phyloP scores from a whole-genome alignment of 345 rosid species.

The Pugionium cornutum region DNA sequence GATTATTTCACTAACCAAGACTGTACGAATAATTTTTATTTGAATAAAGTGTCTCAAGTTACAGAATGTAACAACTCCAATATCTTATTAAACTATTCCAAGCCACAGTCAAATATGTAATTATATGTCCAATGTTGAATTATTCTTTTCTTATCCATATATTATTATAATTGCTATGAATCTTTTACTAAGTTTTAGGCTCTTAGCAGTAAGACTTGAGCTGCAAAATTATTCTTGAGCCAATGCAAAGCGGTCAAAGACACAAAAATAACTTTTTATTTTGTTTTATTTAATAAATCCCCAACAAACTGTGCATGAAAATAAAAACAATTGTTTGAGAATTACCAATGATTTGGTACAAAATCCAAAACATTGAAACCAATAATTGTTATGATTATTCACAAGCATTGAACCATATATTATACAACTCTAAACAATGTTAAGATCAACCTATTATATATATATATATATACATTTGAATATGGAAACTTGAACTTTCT shows the following conservation, averaged over 20 bases:
- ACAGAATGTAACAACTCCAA: slow-evolving; percentile 37
- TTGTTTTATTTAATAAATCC: slow-evolving; percentile 1
- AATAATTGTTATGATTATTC: slow-evolving; percentile 45
- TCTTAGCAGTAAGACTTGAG: slow-evolving; percentile 37
- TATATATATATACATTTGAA: background rate
- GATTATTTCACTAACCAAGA: slow-evolving; percentile 42
- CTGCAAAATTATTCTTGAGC: slow-evolving; percentile 39
- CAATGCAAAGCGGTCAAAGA: slow-evolving; percentile 43
- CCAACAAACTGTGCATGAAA: slow-evolving; percentile 40
- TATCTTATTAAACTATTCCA: slow-evolving; percentile 24
- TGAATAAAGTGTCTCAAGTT: slow-evolving; percentile 35
- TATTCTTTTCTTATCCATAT: slow-evolving; percentile 16
- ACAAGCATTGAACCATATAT: slow-evolving; percentile 25
- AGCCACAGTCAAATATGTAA: slow-evolving; percentile 21
- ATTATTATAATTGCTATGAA: slow-evolving; percentile 30
- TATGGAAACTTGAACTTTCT: slow-evolving; percentile 33
- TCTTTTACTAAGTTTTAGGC: slow-evolving; percentile 29
- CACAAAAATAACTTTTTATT: slow-evolving; percentile 26
- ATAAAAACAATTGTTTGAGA: slow-evolving; percentile 16
- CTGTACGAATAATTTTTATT: slow-evolving; percentile 31
- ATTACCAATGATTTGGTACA: slow-evolving; percentile 41
- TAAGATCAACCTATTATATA: background rate
- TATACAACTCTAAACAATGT: slow-evolving; percentile 22
- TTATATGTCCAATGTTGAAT: slow-evolving; percentile 16
- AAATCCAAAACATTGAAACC: slow-evolving; percentile 49